These are phyloP conservation scores for Aspergillus funiculosus DNA, from an alignment of 495 filamentous ascomycete species.

Conservation along the genomic window DNA sequence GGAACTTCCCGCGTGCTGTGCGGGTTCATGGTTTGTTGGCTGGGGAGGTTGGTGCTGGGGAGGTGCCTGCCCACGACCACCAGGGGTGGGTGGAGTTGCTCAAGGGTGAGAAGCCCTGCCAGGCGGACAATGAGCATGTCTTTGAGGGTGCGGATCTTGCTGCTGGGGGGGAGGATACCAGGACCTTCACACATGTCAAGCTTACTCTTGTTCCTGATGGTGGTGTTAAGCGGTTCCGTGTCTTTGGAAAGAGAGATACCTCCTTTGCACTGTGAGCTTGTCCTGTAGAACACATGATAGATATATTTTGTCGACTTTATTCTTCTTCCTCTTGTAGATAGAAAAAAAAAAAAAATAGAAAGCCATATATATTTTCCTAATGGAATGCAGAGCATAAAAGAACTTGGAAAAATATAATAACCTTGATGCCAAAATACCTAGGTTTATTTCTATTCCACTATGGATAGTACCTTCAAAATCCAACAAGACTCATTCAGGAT, in stretches of 20 bases:
- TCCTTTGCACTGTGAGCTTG: no score
- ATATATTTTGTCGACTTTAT: no score
- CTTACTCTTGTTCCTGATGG: conserved; percentile 89
- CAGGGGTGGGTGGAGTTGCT: conserved; percentile 66
- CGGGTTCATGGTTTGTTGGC: conserved; percentile 53
- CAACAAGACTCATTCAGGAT: no score
- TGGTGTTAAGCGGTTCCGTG: conserved; percentile 79
- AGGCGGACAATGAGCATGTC: conserved; percentile 74
- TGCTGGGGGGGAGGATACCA: conserved; percentile 39
- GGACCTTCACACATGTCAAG: conserved; percentile 72
- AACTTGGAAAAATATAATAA: no score
- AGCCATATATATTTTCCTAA: no score
- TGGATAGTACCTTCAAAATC: no score
- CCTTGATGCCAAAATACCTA: no score
- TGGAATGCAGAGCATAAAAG: no score
- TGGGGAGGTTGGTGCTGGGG: conserved; percentile 50
- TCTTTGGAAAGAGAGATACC: conserved; percentile 49
- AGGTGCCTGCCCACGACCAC: conserved; percentile 52
- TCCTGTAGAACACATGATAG: no score
- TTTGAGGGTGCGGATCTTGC: conserved; percentile 46
- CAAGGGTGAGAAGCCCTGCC: conserved; percentile 58
- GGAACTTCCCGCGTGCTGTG: conserved; percentile 80
- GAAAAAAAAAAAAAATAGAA: no score
- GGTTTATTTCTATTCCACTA: no score
- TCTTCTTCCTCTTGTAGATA: no score